phyloP scores from a whole-genome alignment of 352 stramenopile genomes.

The Pythium utonaiense region DNA sequence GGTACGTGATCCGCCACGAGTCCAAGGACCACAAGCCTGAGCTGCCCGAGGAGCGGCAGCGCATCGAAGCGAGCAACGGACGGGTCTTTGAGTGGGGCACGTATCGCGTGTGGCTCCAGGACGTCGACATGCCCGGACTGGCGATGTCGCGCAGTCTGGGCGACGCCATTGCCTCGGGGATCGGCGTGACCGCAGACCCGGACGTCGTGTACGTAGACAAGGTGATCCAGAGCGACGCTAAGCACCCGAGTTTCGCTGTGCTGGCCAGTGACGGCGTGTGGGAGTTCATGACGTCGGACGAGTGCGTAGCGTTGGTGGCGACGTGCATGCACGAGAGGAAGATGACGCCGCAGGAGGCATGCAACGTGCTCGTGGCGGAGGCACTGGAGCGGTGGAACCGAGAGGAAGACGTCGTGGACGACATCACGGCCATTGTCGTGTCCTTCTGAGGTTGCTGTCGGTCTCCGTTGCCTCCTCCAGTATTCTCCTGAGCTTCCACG shows the following conservation, averaged over 20 bases:
- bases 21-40: conserved; percentile 84
- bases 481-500: too few relatives aligned
- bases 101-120: conserved; percentile 79
- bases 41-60: conserved; percentile 49
- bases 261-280: conserved; percentile 81
- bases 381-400: conserved; percentile 69
- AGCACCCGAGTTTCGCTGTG: conserved; percentile 52
- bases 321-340: conserved; percentile 38
- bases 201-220: conserved; percentile 52
- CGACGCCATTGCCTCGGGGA: conserved; percentile 72
- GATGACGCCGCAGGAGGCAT: conserved; percentile 63
- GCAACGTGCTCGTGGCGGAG: conserved; percentile 63
- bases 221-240: conserved; percentile 22
- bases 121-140: conserved; percentile 81
- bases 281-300: conserved; percentile 77
- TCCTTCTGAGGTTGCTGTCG: conserved; percentile 42
- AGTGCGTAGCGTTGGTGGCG: conserved; percentile 64
- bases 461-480: too few relatives aligned
- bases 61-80: conserved; percentile 67
- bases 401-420: conserved; percentile 80
- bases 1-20: conserved; percentile 54
- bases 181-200: conserved; percentile 70
- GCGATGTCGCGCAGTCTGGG: conserved; percentile 84
- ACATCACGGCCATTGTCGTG: conserved; percentile 69
- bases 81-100: conserved; percentile 81